Conservation (phyloP, 1,139 yeast species). For the Blastobotrys niveus region DNA sequence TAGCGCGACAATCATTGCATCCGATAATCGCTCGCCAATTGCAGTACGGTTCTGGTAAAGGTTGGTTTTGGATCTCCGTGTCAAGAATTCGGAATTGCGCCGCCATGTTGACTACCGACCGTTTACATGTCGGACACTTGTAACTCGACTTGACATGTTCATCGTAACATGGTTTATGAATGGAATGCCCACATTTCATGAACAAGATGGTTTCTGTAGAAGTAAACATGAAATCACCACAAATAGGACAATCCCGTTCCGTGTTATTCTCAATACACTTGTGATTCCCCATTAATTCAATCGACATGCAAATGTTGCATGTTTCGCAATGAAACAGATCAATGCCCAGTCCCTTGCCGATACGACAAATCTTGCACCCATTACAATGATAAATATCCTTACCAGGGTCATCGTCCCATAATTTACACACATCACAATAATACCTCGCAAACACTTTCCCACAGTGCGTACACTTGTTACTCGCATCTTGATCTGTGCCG, state of each 20-base stretch:
- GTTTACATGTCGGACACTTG: constrained; percentile 86
- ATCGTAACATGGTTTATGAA: constrained; percentile 77
- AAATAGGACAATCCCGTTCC: constrained; percentile 87
- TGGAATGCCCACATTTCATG: constrained; percentile 93
- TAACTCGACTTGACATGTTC: constrained; percentile 75
- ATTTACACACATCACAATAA: constrained; percentile 69
- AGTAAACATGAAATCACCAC: constrained; percentile 86
- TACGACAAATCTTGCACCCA: constrained; percentile 86
- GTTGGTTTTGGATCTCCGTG: constrained; percentile 69
- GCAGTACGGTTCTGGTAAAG: constrained; percentile 73
- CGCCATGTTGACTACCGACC: constrained; percentile 80
- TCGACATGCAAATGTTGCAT: constrained; percentile 86
- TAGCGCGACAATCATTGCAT: constrained; percentile 88
- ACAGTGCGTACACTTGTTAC: constrained; percentile 63
- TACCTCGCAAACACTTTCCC: constrained; percentile 63
- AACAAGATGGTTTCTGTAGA: constrained; percentile 82
- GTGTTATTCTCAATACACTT: constrained; percentile 82
- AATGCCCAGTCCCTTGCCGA: constrained; percentile 80
- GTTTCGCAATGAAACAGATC: constrained; percentile 87
- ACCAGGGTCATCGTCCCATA: constrained; percentile 75
- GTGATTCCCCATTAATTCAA: constrained; percentile 71
- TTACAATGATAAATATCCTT: constrained; percentile 89
- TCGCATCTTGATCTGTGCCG: constrained; percentile 66
- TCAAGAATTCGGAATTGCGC: constrained; percentile 82
- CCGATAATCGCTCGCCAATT: constrained; percentile 71